Percentiles rank a stretch among this genome's conserved stretches.
phyloP scores from a whole-genome alignment of 768 basidiomycete species.

The Calocera cornea region DNA sequence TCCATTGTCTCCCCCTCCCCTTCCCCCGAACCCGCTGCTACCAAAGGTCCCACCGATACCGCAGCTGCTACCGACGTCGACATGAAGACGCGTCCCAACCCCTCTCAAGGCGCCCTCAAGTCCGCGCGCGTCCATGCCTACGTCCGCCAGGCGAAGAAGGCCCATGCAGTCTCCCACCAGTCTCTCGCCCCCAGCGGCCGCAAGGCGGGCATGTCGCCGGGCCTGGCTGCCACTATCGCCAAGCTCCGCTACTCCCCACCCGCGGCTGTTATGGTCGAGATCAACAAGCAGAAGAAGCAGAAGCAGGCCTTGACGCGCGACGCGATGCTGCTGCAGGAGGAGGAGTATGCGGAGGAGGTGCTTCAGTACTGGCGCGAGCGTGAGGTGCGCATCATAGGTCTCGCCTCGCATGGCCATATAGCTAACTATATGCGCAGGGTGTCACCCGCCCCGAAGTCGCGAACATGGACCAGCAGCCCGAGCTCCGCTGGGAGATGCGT shows the following conservation, averaged over 20 bases:
- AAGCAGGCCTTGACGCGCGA: conserved; percentile 39
- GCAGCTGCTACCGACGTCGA: conserved; percentile 3
- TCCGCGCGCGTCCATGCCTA: conserved; percentile 9
- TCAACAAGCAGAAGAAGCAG: conserved; percentile 33
- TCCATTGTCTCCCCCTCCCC: conserved; percentile 3
- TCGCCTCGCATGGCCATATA: conserved; percentile 8
- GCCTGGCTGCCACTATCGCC: conserved; percentile 34
- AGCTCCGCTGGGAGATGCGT: conserved; percentile 99
- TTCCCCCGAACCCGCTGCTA: conserved; percentile 2
- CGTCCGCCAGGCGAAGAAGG: conserved; percentile 7
- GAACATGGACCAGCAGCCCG: conserved; percentile 98
- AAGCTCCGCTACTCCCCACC: conserved; percentile 33
- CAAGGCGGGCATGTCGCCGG: conserved; percentile 43
- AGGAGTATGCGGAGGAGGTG: conserved; percentile 92
- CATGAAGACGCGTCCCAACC: conserved; percentile 1
- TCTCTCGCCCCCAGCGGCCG: conserved; percentile 39
- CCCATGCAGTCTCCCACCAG: conserved; percentile 50
- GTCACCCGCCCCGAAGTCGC: conserved; percentile 82
- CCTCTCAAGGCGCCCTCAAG: conserved; percentile 8
- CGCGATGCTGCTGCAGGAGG: conserved; percentile 72
- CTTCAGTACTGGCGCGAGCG: conserved; percentile 89
- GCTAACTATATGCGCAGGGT: conserved; percentile 34
- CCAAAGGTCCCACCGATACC: not conserved
- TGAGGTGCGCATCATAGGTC: conserved; percentile 54
- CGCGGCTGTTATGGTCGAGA: conserved; percentile 47